A percentile compares a stretch with the other conserved stretches of the same genome.
phyloP scores from a whole-genome alignment of 208 protist genomes.

The Tritrichomonas musculus region DNA sequence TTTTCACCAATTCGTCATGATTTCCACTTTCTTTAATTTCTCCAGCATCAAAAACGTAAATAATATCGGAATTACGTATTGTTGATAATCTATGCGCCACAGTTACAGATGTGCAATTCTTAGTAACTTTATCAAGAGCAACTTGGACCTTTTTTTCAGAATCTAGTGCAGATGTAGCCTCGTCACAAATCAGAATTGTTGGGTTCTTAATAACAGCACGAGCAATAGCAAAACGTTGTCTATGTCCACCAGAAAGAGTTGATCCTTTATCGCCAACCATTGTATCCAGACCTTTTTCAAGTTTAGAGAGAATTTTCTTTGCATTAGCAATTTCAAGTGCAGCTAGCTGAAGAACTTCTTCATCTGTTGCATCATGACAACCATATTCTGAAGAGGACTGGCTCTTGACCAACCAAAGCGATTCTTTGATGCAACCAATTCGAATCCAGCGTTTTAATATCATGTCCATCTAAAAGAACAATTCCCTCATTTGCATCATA shows the following conservation, averaged over 20 bases:
- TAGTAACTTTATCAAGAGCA: not conserved
- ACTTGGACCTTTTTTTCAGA: slow-evolving; percentile 6
- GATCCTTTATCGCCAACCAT: not conserved
- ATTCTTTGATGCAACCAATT: slow-evolving; percentile 69
- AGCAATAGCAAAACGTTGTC: slow-evolving; percentile 11
- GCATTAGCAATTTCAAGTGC: slow-evolving; percentile 56
- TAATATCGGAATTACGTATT: not conserved
- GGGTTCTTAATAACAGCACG: slow-evolving; percentile 7
- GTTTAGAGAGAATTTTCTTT: not conserved
- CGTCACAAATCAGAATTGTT: not conserved
- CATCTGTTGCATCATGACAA: slow-evolving; percentile 43
- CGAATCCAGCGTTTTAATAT: slow-evolving; percentile 65
- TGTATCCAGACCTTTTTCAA: not conserved
- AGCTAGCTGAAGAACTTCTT: not conserved
- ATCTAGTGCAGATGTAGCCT: slow-evolving; percentile 20
- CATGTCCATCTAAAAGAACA: slow-evolving; percentile 78
- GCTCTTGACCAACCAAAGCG: slow-evolving; percentile 86
- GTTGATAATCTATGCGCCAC: slow-evolving; percentile 26
- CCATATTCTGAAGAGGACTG: slow-evolving; percentile 75
- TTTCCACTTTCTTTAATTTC: not conserved
- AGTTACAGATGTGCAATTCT: not conserved
- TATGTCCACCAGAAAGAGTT: not conserved
- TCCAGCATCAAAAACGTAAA: not conserved
- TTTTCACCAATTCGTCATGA: not conserved
- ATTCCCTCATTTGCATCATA: slow-evolving; percentile 72